Conservation (phyloP, 2,329 filamentous ascomycete species). For the Periconia macrospinosa region DNA sequence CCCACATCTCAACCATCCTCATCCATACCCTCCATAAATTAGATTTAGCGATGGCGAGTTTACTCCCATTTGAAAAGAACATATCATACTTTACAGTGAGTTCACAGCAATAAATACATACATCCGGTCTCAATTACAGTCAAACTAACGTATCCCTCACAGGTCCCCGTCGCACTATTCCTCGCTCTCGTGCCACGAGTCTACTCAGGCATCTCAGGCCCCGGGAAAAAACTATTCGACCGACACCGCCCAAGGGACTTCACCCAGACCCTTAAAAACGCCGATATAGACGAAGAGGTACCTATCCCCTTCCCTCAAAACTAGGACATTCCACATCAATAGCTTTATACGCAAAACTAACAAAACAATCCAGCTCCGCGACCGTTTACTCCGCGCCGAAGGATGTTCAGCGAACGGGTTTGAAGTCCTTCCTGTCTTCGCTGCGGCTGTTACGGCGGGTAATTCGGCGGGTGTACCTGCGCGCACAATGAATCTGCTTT, state of each 20-base stretch:
- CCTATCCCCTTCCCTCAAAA: background rate
- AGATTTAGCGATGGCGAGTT: background rate
- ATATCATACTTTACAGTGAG: background rate
- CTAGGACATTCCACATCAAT: background rate
- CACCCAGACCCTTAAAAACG: background rate
- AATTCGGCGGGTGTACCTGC: conserved; percentile 41
- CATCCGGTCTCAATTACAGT: background rate
- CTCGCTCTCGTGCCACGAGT: background rate
- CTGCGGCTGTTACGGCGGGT: conserved; percentile 47
- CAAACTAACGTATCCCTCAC: background rate
- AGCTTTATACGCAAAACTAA: background rate
- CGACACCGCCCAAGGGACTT: background rate
- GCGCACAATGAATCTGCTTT: background rate
- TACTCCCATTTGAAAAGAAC: background rate
- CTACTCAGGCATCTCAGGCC: background rate
- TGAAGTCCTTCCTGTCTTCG: conserved; percentile 52
- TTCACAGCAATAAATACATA: background rate
- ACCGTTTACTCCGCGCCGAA: conserved; percentile 36
- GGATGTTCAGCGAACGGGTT: conserved; percentile 51
- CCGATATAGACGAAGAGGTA: background rate
- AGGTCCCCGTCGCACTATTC: background rate
- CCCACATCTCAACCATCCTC: background rate
- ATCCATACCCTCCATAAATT: background rate
- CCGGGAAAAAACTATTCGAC: background rate
- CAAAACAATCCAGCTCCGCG: background rate